Percentiles rank a stretch among this genome's conserved stretches.
phyloP scores from a whole-genome alignment of 352 stramenopile species.

The Pythium phragmitis region DNA sequence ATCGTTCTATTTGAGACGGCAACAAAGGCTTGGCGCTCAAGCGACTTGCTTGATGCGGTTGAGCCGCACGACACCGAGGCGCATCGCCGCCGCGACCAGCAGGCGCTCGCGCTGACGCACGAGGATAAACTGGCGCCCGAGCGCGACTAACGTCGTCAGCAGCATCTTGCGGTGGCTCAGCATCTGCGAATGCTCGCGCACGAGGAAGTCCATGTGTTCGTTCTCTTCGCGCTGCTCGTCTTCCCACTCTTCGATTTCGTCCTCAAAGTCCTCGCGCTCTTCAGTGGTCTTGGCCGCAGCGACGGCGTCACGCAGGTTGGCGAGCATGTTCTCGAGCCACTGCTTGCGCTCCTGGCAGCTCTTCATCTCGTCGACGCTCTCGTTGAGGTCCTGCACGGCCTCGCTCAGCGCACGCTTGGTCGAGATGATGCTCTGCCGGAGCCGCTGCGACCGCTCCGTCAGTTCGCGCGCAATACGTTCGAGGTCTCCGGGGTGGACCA shows the following conservation, averaged over 20 bases:
- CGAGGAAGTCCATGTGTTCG: conserved; percentile 25
- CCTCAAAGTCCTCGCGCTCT: conserved; percentile 20
- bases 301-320: conserved; percentile 20
- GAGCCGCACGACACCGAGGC: conserved; percentile 23
- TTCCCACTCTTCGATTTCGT: conserved; percentile 24
- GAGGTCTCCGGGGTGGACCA: conserved; percentile 19
- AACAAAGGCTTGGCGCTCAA: conserved; percentile 5
- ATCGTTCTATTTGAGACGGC: conserved; percentile 1
- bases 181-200: conserved; percentile 21
- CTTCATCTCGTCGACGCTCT: conserved; percentile 24
- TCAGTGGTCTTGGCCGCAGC: conserved; percentile 16
- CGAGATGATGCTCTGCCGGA: conserved; percentile 24
- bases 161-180: conserved; percentile 24
- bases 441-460: conserved; percentile 18
- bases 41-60: conserved; percentile 23
- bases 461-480: conserved; percentile 26
- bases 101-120: conserved; percentile 27
- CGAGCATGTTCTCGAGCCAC: conserved; percentile 22
- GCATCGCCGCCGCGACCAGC: conserved; percentile 17
- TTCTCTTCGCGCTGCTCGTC: conserved; percentile 24
- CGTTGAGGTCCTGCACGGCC: conserved; percentile 20
- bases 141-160: conserved; percentile 18
- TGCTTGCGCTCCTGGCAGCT: conserved; percentile 18
- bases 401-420: conserved; percentile 25
- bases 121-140: conserved; percentile 25